Percentiles rank a stretch among this genome's conserved stretches.
Evolutionary conservation across 345 rosid species (phyloP).

Genomic region (Abelmoschus esculentus): DNA sequence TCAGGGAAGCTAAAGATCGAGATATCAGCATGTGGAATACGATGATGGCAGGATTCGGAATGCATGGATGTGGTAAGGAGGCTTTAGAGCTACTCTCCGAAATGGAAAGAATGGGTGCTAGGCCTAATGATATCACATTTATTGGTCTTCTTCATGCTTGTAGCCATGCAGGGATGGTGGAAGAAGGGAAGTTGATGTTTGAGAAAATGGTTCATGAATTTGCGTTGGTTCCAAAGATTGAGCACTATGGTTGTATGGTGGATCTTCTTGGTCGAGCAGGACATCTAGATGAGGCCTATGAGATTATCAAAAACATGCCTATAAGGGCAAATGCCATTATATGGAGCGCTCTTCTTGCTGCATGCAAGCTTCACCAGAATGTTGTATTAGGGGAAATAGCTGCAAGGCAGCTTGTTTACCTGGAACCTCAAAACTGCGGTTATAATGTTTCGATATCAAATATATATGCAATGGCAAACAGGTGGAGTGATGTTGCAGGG

Average conservation of each 20-base stretch:
- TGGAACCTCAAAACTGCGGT: conserved; percentile 28
- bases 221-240: conserved; percentile 33
- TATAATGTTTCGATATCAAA: conserved; percentile 34
- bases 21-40: conserved; percentile 44
- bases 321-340: conserved; percentile 30
- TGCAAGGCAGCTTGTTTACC: conserved; percentile 20
- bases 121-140: conserved; percentile 38
- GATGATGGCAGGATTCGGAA: conserved; percentile 38
- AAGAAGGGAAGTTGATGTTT: conserved; percentile 33
- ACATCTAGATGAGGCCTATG: conserved; percentile 35
- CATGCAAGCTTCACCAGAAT: conserved; percentile 34
- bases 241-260: conserved; percentile 58
- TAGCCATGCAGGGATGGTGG: conserved; percentile 46
- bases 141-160: conserved; percentile 42
- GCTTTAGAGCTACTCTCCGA: conserved; percentile 31
- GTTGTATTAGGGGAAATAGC: conserved; percentile 24
- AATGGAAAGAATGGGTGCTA: conserved; percentile 30
- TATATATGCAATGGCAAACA: conserved; percentile 27
- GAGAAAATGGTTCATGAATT: conserved; percentile 24
- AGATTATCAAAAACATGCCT: conserved; percentile 35
- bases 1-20: conserved; percentile 19
- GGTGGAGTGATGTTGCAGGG: conserved; percentile 39
- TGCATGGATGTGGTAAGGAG: conserved; percentile 36
- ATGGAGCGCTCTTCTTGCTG: conserved; percentile 44
- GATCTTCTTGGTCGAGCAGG: conserved; percentile 55